These are phyloP conservation scores for Cryptococcus hybrid DNA, from an alignment of 1,284 basidiomycete genomes.

Conservation along the genomic window DNA sequence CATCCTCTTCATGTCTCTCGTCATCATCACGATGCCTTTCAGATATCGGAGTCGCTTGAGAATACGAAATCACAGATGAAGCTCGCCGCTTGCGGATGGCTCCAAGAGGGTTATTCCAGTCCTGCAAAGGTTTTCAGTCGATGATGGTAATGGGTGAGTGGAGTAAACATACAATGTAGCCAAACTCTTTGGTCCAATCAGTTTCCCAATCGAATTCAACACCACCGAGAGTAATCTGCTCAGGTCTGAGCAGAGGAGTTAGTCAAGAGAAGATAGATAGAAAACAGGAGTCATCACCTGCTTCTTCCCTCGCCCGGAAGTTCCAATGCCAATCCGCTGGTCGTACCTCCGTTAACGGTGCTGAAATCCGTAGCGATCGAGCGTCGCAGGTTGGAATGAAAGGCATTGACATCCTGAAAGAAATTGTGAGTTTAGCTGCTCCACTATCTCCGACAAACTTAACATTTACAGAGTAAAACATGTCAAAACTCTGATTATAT, in stretches of 20 bases:
- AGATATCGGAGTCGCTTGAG: conserved; percentile 16
- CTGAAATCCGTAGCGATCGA: conserved; percentile 22
- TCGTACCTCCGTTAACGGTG: neutral
- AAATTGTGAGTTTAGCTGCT: neutral
- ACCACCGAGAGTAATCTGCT: conserved; percentile 38
- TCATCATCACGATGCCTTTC: neutral
- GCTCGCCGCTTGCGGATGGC: conserved; percentile 20
- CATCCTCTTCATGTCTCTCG: conserved; percentile 11
- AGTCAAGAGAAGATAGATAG: neutral
- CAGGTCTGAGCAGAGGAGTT: conserved; percentile 21
- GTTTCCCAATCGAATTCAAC: conserved; percentile 16
- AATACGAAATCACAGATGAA: conserved; percentile 27
- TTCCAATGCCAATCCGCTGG: conserved; percentile 23
- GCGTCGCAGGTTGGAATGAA: conserved; percentile 28
- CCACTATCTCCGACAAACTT: neutral
- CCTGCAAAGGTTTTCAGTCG: conserved; percentile 13
- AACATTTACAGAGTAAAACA: conserved; percentile 34
- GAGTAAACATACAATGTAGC: conserved; percentile 24
- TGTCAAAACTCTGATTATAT: conserved; percentile 34
- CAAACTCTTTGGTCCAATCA: conserved; percentile 21
- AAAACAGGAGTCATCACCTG: conserved; percentile 18
- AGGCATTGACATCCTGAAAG: conserved; percentile 31
- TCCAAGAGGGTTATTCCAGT: conserved; percentile 34
- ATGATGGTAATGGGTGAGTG: neutral
- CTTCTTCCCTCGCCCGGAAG: conserved; percentile 33